A percentile compares a stretch with the other conserved stretches of the same genome.
phyloP scores from a whole-genome alignment of 805 yeast species.

The Dipodascopsis tothii region DNA sequence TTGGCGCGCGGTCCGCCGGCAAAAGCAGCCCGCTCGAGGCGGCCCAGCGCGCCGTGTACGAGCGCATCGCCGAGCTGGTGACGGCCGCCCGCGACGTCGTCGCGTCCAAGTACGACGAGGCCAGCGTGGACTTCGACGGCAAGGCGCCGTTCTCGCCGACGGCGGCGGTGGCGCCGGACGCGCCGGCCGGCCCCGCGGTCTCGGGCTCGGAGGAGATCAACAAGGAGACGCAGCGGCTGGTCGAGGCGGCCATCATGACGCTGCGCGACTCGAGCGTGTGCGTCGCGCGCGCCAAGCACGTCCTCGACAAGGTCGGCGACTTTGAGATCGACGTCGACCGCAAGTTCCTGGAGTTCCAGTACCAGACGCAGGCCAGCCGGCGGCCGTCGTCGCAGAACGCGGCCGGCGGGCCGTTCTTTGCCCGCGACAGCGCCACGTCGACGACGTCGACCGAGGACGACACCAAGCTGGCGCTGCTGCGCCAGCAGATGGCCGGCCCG shows the following conservation, averaged over 20 bases:
- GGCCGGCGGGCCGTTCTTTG: not conserved
- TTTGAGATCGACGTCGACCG: slow-evolving; percentile 23
- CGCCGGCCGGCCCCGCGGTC: too few species aligned
- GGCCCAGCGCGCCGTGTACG: slow-evolving; percentile 31
- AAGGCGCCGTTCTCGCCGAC: too few species aligned
- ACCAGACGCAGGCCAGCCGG: slow-evolving; percentile 1
- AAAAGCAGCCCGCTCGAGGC: slow-evolving; percentile 27
- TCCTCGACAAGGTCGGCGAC: slow-evolving; percentile 29
- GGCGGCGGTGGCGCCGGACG: too few species aligned
- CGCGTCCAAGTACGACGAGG: slow-evolving; percentile 13
- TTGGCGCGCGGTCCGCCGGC: slow-evolving; percentile 23
- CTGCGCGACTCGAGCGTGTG: slow-evolving; percentile 32
- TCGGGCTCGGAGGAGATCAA: not conserved
- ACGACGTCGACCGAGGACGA: not conserved
- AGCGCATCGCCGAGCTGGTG: slow-evolving; percentile 31
- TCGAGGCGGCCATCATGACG: slow-evolving; percentile 29
- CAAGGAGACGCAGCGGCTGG: slow-evolving; percentile 4
- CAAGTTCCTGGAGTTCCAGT: slow-evolving; percentile 4
- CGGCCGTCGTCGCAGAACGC: slow-evolving; percentile 1
- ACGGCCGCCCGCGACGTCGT: slow-evolving; percentile 34
- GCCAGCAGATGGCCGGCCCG: not conserved
- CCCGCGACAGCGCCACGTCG: not conserved
- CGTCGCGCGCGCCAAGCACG: slow-evolving; percentile 27
- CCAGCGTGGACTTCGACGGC: not conserved
- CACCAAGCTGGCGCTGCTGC: not conserved